Percentiles rank a stretch among this genome's conserved stretches.
Conservation (phyloP, 1,284 basidiomycete species). For the Somion occarium region DNA sequence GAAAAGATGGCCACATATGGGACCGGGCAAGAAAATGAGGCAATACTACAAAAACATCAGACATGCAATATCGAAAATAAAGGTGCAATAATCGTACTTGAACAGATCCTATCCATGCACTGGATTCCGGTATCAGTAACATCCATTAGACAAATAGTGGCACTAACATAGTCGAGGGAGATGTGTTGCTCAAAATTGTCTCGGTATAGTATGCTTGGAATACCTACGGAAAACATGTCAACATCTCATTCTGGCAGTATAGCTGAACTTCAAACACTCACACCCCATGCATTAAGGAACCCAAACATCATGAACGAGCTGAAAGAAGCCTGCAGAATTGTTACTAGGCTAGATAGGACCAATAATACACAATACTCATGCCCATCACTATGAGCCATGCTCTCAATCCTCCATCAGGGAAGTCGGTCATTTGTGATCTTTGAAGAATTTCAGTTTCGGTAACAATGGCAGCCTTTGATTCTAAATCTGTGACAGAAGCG, state of each 20-base stretch:
- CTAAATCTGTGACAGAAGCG: not conserved
- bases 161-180: conserved; percentile 51
- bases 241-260: not conserved
- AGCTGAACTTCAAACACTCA: conserved; percentile 11
- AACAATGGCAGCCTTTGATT: not conserved
- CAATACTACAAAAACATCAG: conserved; percentile 30
- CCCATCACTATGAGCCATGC: conserved; percentile 36
- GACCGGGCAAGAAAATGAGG: conserved; percentile 41
- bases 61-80: not conserved
- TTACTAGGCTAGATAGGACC: not conserved
- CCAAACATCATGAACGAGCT: conserved; percentile 32
- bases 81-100: conserved; percentile 35
- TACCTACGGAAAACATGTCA: conserved; percentile 21
- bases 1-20: conserved; percentile 49
- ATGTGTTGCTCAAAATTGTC: conserved; percentile 26
- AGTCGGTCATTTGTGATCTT: conserved; percentile 14
- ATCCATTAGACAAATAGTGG: not conserved
- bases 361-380: conserved; percentile 21
- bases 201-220: conserved; percentile 42
- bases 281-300: conserved; percentile 38
- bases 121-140: conserved; percentile 18
- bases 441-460: not conserved
- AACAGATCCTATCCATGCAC: conserved; percentile 74
- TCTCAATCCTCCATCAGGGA: conserved; percentile 34
- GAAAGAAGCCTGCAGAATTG: conserved; percentile 10